These are phyloP conservation scores for Tricholoma matsutake DNA, from an alignment of 768 basidiomycete genomes.

Conservation along the genomic window DNA sequence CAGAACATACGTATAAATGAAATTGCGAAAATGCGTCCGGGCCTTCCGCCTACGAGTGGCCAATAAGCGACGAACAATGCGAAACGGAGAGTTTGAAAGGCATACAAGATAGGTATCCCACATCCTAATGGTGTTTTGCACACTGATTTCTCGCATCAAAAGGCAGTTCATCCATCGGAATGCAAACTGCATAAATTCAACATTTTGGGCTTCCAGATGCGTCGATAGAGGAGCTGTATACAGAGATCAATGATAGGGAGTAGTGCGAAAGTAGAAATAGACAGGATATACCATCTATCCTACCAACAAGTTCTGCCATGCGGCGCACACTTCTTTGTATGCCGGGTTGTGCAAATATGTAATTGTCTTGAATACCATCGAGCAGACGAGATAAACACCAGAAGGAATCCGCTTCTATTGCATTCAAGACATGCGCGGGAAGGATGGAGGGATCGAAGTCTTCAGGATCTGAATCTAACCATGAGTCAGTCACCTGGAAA, in stretches of 20 bases:
- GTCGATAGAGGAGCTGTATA: conserved; percentile 73
- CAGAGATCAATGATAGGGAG: not conserved
- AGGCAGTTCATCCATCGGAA: conserved; percentile 99
- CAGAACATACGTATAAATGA: conserved; percentile 97
- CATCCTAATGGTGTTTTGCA: conserved; percentile 96
- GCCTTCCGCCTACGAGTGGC: conserved; percentile 78
- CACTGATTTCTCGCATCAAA: conserved; percentile 96
- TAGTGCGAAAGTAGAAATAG: not conserved
- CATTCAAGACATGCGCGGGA: conserved; percentile 66
- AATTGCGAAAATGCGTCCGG: conserved; percentile 98
- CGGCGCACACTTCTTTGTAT: conserved; percentile 91
- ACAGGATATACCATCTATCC: conserved; percentile 70
- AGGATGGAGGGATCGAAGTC: conserved; percentile 78
- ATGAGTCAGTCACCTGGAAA: conserved; percentile 3
- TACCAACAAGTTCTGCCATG: conserved; percentile 90
- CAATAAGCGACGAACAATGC: conserved; percentile 2
- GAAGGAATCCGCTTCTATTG: conserved; percentile 95
- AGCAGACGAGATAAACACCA: conserved; percentile 96
- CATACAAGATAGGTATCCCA: conserved; percentile 99
- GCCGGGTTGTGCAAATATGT: conserved; percentile 94
- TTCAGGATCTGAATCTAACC: conserved; percentile 85
- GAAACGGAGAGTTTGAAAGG: conserved; percentile 5
- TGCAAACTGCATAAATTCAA: conserved; percentile 99
- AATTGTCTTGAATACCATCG: conserved; percentile 98
- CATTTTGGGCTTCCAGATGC: conserved; percentile 86